phyloP scores from a whole-genome alignment of 2,329 filamentous ascomycete species.

The Iodosphaeria phyllophila region DNA sequence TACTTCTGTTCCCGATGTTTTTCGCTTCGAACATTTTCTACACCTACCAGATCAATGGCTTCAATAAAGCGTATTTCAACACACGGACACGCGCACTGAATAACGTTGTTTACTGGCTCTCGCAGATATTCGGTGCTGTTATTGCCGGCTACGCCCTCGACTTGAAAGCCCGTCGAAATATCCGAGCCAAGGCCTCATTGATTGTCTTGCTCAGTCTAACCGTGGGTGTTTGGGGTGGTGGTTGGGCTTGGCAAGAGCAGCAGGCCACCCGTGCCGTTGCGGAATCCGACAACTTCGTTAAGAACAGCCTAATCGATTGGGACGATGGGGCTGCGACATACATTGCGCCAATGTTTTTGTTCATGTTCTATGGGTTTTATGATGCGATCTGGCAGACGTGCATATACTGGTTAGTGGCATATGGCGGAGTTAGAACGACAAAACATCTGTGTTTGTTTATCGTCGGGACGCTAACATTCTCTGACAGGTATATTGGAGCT shows the following conservation, averaged over 20 bases:
- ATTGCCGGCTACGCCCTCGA: constrained; percentile 50
- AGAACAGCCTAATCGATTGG: constrained; percentile 33
- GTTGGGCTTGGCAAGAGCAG: constrained; percentile 47
- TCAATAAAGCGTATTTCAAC: constrained; percentile 53
- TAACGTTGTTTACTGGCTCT: constrained; percentile 50
- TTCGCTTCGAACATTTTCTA: constrained; percentile 67
- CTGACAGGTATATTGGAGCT: constrained; percentile 65
- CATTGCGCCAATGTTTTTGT: constrained; percentile 55
- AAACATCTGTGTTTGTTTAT: too few relatives aligned
- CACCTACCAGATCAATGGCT: constrained; percentile 56
- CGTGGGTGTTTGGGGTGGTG: constrained; percentile 54
- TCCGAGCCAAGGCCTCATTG: constrained; percentile 43
- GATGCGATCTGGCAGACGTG: constrained; percentile 82
- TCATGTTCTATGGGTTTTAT: constrained; percentile 26
- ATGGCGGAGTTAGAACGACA: too few relatives aligned
- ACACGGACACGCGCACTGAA: constrained; percentile 54
- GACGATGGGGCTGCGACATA: constrained; percentile 29
- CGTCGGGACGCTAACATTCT: too few relatives aligned
- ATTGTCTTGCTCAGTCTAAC: constrained; percentile 41
- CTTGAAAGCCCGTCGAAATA: constrained; percentile 33
- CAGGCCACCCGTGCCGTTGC: constrained; percentile 24
- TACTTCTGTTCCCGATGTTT: constrained; percentile 64
- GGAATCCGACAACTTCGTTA: constrained; percentile 4
- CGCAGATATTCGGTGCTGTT: constrained; percentile 54
- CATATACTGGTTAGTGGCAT: constrained; percentile 83